Evolutionary conservation across 78 protist species (phyloP).

Genomic region (Dictyostelium intermedium): DNA sequence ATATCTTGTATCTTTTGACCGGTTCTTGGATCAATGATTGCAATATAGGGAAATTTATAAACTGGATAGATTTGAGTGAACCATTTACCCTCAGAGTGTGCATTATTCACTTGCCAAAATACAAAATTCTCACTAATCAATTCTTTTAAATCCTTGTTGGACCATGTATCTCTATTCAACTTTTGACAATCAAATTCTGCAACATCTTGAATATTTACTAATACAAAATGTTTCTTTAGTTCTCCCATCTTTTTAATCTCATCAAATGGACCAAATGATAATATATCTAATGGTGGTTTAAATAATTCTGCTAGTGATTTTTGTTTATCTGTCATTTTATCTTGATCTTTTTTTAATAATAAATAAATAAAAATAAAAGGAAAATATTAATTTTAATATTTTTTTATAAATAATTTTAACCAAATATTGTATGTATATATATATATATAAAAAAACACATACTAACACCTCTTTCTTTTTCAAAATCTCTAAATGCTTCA

Average conservation of each 20-base stretch:
- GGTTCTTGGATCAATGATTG: slow-evolving; percentile 69
- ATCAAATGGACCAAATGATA: slow-evolving; percentile 53
- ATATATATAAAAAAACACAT: neutral
- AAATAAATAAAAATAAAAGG: neutral
- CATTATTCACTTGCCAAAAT: slow-evolving; percentile 63
- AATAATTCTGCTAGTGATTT: slow-evolving; percentile 54
- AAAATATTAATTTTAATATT: neutral
- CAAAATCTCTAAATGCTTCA: slow-evolving; percentile 69
- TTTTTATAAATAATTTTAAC: neutral
- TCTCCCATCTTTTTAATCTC: slow-evolving; percentile 34
- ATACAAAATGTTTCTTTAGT: neutral
- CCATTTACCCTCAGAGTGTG: slow-evolving; percentile 19
- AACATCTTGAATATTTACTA: slow-evolving; percentile 68
- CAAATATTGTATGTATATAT: too few species aligned
- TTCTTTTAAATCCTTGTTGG: slow-evolving; percentile 18
- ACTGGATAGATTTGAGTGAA: slow-evolving; percentile 43
- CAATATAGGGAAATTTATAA: slow-evolving; percentile 19
- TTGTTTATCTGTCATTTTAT: slow-evolving; percentile 34
- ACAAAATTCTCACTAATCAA: slow-evolving; percentile 29
- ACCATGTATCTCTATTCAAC: slow-evolving; percentile 77
- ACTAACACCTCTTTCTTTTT: slow-evolving; percentile 21
- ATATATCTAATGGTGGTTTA: slow-evolving; percentile 74
- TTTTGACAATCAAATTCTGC: slow-evolving; percentile 60
- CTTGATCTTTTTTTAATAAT: neutral
- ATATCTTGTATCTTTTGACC: slow-evolving; percentile 9